Evolutionary conservation across 345 rosid genomes (phyloP), one percentile per base, ranked within the genome.

Genomic region (Gynandropsis gynandra): DNA sequence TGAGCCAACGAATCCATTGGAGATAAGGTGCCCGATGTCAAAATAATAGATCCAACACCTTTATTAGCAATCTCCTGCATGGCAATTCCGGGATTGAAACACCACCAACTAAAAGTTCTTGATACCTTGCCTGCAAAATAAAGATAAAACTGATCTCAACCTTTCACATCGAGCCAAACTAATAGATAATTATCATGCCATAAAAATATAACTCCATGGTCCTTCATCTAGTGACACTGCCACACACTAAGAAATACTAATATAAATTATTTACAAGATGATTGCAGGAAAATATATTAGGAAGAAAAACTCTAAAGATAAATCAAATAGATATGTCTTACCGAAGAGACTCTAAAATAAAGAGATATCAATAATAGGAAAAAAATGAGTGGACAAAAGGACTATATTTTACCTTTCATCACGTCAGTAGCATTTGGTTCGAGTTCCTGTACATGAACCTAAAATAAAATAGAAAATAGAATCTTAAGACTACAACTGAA

Each of bases 71-170:
- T 77, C 61, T 76, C 87, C 76, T 78, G 80, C 98, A 92, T 85
- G 31, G 96, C 82, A 59, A 87, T 66, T 64, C 96, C 98, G 50
- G 98, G 98, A 80, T 77, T 92, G 74, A 92, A 92, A 73, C 98
- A 92, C 98, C 98, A 92, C 96, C 98, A 92, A 62, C 98, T 79
- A 52, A 92, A 80, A 14, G 74, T 82, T 69, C 98, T 82, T 37
- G 86, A 82, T 70, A 73, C 56, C 73, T 77, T 85, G 61, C 87
- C 98, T 87, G 70, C 71, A 85, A 53, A 50, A 56, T 29, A 31
- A 62, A 37, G 13, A 54, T 34, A 33, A 50, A 36, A 36, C 7
- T 9, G n/a, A 36, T 9, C 7, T 36, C 14, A 37, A 44, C 2
- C 16, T 14, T 52, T 45, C 58, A 50, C 42, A 43, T 29, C 16